Base-by-base conservation (phyloP, 2,329 filamentous ascomycete genomes). In the Fusarium albosuccineum region DNA sequence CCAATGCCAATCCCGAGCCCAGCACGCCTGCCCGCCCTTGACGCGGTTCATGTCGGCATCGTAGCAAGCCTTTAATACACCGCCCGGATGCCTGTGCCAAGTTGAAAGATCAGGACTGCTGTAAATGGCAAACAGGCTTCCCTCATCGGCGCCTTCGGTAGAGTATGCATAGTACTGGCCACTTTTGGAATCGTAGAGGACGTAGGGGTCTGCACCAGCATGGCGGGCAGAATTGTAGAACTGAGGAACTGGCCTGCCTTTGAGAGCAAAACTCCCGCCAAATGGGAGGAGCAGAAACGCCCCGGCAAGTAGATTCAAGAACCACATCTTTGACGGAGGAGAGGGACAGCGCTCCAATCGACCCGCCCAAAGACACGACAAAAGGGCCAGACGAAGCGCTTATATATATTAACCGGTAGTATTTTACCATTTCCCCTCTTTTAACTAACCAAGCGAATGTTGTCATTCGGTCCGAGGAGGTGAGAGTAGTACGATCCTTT, bases 1-100 rank as follows among this genome's bases (percentile, higher is more conserved):
- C 77, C 77, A 78, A n/a, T 66, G 67, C 77, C 77, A 78, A 49
- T 78, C 77, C 7, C 73, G 70, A 13, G 77, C 76, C 77, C 77
- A 78, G 40, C 77, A 78, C 3, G 73, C 77, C 54, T 79, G 77
- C 1, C 77, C 77, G 4, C 70, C 76, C 9, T 73, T 45, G 9
- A 78, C 26, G 26, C 27, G 63, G 17, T 74, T 74, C 72, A 71
- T 73, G n/a, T 68, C 44, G 36, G 56, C 71, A 61, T 76, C 75
- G 46, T 73, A 74, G 50, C 77, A 79, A 2, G 76, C 75, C 41
- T 72, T 75, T 14, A 79, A 50, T 13, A 75, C 75, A 34, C 77
- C 77, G 11, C 75, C 77, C 0, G 75, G 69, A 11, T 78, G 66
- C 49, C 66, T 75, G 44, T 74, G 74, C 77, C 77, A 79, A 5